phyloP scores from a whole-genome alignment of 805 yeast species.

The Ogataea populi-albae region DNA sequence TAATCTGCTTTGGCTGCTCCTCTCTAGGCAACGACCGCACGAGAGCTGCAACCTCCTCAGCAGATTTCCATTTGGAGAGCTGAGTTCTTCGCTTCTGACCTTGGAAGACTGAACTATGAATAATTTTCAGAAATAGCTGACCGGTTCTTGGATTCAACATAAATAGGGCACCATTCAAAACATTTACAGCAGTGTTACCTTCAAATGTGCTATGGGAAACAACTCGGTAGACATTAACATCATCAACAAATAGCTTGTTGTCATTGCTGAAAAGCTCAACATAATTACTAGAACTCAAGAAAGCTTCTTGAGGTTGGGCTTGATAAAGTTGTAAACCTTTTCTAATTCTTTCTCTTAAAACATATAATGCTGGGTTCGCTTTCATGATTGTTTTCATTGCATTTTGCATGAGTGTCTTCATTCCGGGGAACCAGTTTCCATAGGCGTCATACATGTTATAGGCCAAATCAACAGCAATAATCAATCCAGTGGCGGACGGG shows the following conservation, averaged over 20 bases:
- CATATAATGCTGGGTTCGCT: slow-evolving; percentile 89
- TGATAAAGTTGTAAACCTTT: slow-evolving; percentile 93
- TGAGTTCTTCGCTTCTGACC: slow-evolving; percentile 95
- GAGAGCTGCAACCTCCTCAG: slow-evolving; percentile 93
- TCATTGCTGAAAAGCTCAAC: slow-evolving; percentile 86
- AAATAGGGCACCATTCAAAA: slow-evolving; percentile 90
- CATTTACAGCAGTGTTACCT: slow-evolving; percentile 89
- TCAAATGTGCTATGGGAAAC: slow-evolving; percentile 88
- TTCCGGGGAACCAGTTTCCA: slow-evolving; percentile 97
- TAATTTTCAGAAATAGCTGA: slow-evolving; percentile 80
- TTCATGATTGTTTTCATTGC: slow-evolving; percentile 94
- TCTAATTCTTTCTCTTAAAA: slow-evolving; percentile 87
- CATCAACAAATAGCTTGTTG: slow-evolving; percentile 84
- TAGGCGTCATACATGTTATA: slow-evolving; percentile 95
- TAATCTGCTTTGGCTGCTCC: slow-evolving; percentile 91
- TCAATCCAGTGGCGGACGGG: slow-evolving; percentile 90
- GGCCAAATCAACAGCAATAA: slow-evolving; percentile 89
- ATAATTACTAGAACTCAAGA: slow-evolving; percentile 83
- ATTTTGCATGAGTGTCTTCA: slow-evolving; percentile 83
- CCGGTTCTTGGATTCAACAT: slow-evolving; percentile 90
- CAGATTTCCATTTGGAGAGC: slow-evolving; percentile 96
- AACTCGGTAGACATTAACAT: slow-evolving; percentile 90
- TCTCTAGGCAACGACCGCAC: slow-evolving; percentile 86
- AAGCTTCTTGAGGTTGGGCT: slow-evolving; percentile 89
- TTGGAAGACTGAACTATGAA: slow-evolving; percentile 94